These are phyloP conservation scores for Russula foetens DNA, from an alignment of 768 basidiomycete species.

Conservation along the genomic window DNA sequence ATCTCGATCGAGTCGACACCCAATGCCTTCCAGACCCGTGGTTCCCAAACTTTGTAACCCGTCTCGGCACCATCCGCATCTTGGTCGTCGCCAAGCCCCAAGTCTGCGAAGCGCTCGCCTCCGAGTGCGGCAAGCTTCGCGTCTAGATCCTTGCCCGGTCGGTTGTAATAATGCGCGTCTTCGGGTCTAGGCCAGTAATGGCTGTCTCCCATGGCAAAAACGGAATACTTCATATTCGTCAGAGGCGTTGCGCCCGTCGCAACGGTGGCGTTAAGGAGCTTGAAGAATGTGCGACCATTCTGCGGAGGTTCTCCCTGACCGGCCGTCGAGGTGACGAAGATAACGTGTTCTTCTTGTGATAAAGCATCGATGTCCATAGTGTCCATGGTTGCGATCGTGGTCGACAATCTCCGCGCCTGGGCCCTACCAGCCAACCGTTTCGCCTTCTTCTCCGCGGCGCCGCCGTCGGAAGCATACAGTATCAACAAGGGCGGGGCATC, in stretches of 20 bases:
- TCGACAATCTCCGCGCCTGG: conserved; percentile 75
- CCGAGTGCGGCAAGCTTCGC: conserved; percentile 70
- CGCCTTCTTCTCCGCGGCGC: conserved; percentile 92
- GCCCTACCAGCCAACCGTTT: conserved; percentile 80
- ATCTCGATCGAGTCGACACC: conserved; percentile 88
- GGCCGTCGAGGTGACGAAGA: conserved; percentile 85
- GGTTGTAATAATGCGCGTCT: conserved; percentile 98
- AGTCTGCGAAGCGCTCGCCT: conserved; percentile 58
- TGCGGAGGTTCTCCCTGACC: conserved; percentile 98
- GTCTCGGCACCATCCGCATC: conserved; percentile 95
- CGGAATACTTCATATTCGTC: conserved; percentile 61
- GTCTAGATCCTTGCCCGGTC: conserved; percentile 87
- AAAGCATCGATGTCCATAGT: conserved; percentile 70
- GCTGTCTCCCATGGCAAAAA: conserved; percentile 96
- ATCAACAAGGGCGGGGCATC: conserved; percentile 86
- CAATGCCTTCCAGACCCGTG: conserved; percentile 85
- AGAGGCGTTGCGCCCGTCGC: conserved; percentile 52
- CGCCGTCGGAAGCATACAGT: conserved; percentile 93
- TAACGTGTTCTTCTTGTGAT: conserved; percentile 54
- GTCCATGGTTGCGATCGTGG: conserved; percentile 71
- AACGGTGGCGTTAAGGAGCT: conserved; percentile 64
- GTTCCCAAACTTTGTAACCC: conserved; percentile 96
- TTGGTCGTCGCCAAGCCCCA: conserved; percentile 94
- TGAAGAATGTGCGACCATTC: conserved; percentile 87
- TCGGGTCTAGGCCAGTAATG: conserved; percentile 98